Base-by-base conservation (phyloP, 2,329 filamentous ascomycete genomes). In the Pseudodiploospora longispora region DNA sequence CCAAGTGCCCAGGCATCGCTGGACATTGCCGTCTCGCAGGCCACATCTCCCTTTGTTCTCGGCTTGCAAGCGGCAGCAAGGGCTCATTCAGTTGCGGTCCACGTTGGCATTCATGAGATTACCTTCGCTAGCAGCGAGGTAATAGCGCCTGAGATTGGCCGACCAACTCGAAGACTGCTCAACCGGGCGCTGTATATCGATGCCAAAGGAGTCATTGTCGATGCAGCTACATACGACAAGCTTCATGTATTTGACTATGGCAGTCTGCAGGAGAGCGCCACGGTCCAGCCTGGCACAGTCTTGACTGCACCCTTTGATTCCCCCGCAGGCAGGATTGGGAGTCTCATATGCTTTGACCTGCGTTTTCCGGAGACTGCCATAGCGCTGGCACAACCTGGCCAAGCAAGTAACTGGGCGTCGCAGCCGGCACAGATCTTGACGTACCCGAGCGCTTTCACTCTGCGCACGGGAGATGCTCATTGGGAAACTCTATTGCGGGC, bases 391-490 rank as follows among this genome's bases (percentile, higher is more conserved):
- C 66, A 68, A 44, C 66, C 66, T 0, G 55, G 56, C 1, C 43
- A 59, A 5, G 35, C 35, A 8, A 65, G 56, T 36, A 45, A 50
- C 4, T 70, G 59, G 59, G 51, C 40, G 32, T 46, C 43, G 27
- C 52, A 47, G 29, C 67, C 64, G 4, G 87, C 88, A 2, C 81
- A 95, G 50, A 69, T 95, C 42, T 69, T 96, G 40, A 80, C 87
- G 1, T 96, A 91, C 59, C 91, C 91, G 0, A 91, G 86, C 5
- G 91, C 91, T 4, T 97, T 96, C 59, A 95, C 90, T 0, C 75
- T 94, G 0, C 80, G 84, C 1, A 96, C 91, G 0, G 91, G 91
- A 0, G 74, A 72, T 45, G 86, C 86, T 2, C 91, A 96, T 65
- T 97, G 91, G 91, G 81, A 88, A 57, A 71, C 79, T 2, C 67